Percentiles rank a stretch among this genome's conserved stretches.
phyloP scores from a whole-genome alignment of 805 yeast genomes.

The Lachancea meyersii region DNA sequence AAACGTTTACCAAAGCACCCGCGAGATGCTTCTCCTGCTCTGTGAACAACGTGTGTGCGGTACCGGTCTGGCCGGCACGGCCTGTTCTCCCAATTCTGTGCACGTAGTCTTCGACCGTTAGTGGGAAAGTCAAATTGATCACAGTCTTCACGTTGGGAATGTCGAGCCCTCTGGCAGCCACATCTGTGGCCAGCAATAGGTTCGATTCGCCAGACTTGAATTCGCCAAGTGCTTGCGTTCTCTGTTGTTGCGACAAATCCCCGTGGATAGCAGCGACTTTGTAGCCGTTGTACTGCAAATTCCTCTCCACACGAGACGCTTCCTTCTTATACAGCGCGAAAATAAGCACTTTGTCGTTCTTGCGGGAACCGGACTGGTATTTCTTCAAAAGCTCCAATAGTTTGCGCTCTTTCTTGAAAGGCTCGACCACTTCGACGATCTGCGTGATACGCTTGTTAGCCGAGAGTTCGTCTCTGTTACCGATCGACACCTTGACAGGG shows the following conservation, averaged over 20 bases:
- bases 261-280: constrained; percentile 93
- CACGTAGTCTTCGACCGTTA: constrained; percentile 93
- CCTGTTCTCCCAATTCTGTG: constrained; percentile 98
- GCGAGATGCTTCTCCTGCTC: constrained; percentile 94
- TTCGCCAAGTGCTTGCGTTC: constrained; percentile 78
- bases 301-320: constrained; percentile 83
- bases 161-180: constrained; percentile 96
- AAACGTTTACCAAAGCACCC: constrained; percentile 87
- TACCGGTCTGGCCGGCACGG: constrained; percentile 93
- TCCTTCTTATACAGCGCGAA: constrained; percentile 96
- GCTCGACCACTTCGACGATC: constrained; percentile 87
- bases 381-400: constrained; percentile 64
- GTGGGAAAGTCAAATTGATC: constrained; percentile 90
- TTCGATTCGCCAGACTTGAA: constrained; percentile 77
- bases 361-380: constrained; percentile 61
- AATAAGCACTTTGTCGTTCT: constrained; percentile 76
- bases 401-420: constrained; percentile 69
- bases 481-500: constrained; percentile 89
- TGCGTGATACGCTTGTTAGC: constrained; percentile 95
- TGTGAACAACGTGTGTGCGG: constrained; percentile 91
- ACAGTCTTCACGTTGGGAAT: constrained; percentile 96
- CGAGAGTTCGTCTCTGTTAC: constrained; percentile 86
- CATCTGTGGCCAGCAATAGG: constrained; percentile 91
- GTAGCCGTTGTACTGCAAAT: constrained; percentile 66
- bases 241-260: constrained; percentile 84